Conservation (phyloP, 75 land plant species). For the Pinus tabuliformis region DNA sequence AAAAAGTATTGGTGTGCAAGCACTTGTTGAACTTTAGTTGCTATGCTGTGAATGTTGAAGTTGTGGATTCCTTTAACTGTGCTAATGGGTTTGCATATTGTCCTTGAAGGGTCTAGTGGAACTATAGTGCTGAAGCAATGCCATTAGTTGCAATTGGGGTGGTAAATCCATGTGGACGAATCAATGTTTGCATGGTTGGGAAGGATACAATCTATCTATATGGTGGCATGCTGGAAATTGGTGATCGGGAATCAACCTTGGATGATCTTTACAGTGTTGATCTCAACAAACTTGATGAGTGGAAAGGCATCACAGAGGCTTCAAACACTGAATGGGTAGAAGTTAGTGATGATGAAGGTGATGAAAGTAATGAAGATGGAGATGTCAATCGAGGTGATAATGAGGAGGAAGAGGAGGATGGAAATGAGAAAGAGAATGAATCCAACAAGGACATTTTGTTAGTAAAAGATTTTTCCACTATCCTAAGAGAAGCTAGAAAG, state of each 20-base stretch:
- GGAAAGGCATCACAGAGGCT: conserved; percentile 93
- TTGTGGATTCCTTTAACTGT: too few species aligned
- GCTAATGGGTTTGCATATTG: too few species aligned
- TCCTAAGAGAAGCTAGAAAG: conserved; percentile 78
- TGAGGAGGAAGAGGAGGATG: conserved; percentile 46
- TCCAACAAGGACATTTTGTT: conserved; percentile 3
- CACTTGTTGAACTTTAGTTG: too few species aligned
- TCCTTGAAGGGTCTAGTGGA: too few species aligned
- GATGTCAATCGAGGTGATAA: conserved; percentile 28
- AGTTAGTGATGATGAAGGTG: conserved; percentile 44
- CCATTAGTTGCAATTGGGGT: conserved; percentile 39
- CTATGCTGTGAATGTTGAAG: too few species aligned
- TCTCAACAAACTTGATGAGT: conserved; percentile 94
- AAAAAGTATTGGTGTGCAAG: too few species aligned
- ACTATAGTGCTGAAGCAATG: conserved; percentile 1
- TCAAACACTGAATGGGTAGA: conserved; percentile 72
- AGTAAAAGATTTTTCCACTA: conserved; percentile 78
- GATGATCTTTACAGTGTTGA: conserved; percentile 88
- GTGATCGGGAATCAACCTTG: conserved; percentile 82
- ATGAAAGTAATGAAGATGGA: conserved; percentile 57
- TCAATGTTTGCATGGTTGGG: conserved; percentile 84
- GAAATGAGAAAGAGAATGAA: conserved; percentile 8
- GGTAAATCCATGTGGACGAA: conserved; percentile 89
- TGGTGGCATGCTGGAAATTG: conserved; percentile 96
- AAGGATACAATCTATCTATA: conserved; percentile 83